These are phyloP conservation scores for Rhododendron simsii DNA, from an alignment of 148 eudicot genomes.

Conservation along the genomic window DNA sequence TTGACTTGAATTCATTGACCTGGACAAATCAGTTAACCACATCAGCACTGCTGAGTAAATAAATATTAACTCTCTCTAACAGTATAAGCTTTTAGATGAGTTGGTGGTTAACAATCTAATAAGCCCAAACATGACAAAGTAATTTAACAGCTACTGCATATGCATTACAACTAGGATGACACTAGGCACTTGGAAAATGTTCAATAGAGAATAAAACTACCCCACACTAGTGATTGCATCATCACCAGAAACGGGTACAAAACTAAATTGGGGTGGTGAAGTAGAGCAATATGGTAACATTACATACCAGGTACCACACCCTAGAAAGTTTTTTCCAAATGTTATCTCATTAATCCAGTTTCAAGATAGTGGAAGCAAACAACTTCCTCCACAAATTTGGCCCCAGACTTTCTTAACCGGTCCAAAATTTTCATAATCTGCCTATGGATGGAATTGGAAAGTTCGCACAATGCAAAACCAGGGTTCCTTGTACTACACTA, in stretches of 20 bases:
- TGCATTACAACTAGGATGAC: neutral
- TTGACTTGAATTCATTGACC: constrained; percentile 95
- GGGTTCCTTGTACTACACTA: neutral
- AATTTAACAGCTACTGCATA: neutral
- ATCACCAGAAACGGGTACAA: neutral
- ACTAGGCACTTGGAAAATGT: neutral
- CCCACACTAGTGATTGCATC: neutral
- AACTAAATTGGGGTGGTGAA: neutral
- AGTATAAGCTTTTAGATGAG: neutral
- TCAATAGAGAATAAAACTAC: neutral
- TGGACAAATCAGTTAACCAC: constrained; percentile 30
- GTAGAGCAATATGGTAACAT: neutral
- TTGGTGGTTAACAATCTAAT: neutral
- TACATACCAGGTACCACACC: neutral
- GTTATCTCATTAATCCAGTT: neutral
- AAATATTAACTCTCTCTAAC: neutral
- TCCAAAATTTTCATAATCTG: neutral
- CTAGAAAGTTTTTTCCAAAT: neutral
- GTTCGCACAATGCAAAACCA: neutral
- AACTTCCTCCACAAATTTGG: neutral
- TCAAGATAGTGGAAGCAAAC: neutral
- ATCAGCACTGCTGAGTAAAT: neutral
- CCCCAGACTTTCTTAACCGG: neutral
- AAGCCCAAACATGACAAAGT: neutral
- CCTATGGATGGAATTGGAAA: neutral